phyloP scores from a whole-genome alignment of 306 rosid genomes.

The Clitoria ternatea region DNA sequence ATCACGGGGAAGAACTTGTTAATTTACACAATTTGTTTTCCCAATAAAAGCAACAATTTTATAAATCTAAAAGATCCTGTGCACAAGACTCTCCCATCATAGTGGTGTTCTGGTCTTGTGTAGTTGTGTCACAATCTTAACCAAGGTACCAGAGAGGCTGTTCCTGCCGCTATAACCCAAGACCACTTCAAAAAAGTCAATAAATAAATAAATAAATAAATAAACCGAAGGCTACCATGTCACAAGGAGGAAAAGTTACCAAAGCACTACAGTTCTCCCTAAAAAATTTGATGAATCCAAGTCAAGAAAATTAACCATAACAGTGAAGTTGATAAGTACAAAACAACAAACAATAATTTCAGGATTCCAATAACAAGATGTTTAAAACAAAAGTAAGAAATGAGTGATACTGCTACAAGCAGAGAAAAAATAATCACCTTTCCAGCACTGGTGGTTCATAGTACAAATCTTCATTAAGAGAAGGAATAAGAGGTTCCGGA shows the following conservation, averaged over 20 bases:
- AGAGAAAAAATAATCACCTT: constrained; percentile 55
- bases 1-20: neutral
- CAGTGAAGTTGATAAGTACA: constrained; percentile 10
- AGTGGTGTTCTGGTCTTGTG: neutral
- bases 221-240: neutral
- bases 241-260: constrained; percentile 17
- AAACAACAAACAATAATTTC: neutral
- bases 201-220: neutral
- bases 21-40: neutral
- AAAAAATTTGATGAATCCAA: too few relatives aligned
- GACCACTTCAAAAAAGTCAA: neutral
- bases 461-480: constrained; percentile 59
- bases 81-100: constrained; percentile 1
- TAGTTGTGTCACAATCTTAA: neutral
- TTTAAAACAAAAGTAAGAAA: constrained; percentile 8
- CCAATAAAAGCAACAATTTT: neutral
- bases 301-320: constrained; percentile 7
- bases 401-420: neutral
- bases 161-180: neutral
- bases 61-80: neutral
- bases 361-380: neutral
- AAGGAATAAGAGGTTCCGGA: constrained; percentile 92
- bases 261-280: too few relatives aligned
- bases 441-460: constrained; percentile 86
- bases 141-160: neutral